Evolutionary conservation across 208 protist species (phyloP).

Genomic region (Trypanosoma caninum): DNA sequence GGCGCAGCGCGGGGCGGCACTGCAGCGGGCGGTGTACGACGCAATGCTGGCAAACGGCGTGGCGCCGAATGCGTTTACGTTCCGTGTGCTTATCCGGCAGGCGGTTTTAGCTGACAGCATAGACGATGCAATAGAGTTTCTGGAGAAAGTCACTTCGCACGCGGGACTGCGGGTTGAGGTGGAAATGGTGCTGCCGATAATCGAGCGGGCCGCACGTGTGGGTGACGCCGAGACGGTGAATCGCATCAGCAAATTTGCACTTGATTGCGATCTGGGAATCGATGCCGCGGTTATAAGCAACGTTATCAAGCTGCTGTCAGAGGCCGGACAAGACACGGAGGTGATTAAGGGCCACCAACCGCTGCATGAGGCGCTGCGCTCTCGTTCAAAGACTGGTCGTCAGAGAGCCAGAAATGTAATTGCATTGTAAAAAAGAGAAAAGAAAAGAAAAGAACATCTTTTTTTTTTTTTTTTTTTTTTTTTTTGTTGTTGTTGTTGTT

Average conservation of each 20-base stretch:
- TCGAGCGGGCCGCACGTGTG: slow-evolving; percentile 73
- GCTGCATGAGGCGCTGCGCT: slow-evolving; percentile 79
- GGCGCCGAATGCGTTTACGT: slow-evolving; percentile 65
- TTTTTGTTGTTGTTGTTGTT: slow-evolving; percentile 4
- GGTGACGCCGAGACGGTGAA: slow-evolving; percentile 78
- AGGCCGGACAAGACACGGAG: slow-evolving; percentile 67
- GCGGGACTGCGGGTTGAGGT: slow-evolving; percentile 77
- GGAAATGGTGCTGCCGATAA: slow-evolving; percentile 83
- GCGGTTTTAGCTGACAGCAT: slow-evolving; percentile 65
- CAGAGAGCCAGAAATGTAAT: slow-evolving; percentile 66
- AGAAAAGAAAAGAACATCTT: background rate
- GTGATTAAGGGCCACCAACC: slow-evolving; percentile 69
- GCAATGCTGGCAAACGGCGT: slow-evolving; percentile 60
- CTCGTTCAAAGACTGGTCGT: slow-evolving; percentile 66
- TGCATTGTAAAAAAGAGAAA: background rate
- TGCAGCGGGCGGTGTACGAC: slow-evolving; percentile 61
- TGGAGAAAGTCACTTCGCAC: slow-evolving; percentile 56
- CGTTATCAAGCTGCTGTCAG: slow-evolving; percentile 58
- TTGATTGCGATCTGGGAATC: slow-evolving; percentile 85
- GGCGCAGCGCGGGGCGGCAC: slow-evolving; percentile 33
- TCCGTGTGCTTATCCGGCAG: slow-evolving; percentile 81
- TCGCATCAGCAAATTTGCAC: slow-evolving; percentile 66
- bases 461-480: slow-evolving; percentile 11
- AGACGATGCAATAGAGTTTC: slow-evolving; percentile 74
- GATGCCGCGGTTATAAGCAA: slow-evolving; percentile 60